A percentile compares a stretch with the other conserved stretches of the same genome.
Conservation (phyloP, 352 stramenopile species). For the Globisporangium abappressorium region DNA sequence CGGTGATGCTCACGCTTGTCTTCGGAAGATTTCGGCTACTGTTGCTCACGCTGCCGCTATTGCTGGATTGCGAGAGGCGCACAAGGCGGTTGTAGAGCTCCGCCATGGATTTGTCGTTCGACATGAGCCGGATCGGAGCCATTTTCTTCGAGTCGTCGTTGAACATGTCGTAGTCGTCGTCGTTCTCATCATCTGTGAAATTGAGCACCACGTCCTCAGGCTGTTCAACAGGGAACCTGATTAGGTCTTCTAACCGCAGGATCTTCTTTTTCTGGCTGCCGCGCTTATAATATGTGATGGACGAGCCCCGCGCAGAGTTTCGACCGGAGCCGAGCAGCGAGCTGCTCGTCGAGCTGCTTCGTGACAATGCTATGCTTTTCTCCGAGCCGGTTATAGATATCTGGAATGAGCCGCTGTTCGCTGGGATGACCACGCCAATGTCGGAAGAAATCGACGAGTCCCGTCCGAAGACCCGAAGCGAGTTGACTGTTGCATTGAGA, state of each 20-base stretch:
- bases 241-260: slow-evolving; percentile 19
- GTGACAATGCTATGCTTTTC: slow-evolving; percentile 11
- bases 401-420: slow-evolving; percentile 4
- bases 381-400: slow-evolving; percentile 10
- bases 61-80: slow-evolving; percentile 18
- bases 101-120: slow-evolving; percentile 14
- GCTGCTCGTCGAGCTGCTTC: slow-evolving; percentile 1
- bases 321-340: not conserved
- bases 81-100: slow-evolving; percentile 22
- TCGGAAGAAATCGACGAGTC: slow-evolving; percentile 25
- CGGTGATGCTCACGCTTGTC: slow-evolving; percentile 5
- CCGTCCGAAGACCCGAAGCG: slow-evolving; percentile 16
- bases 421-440: slow-evolving; percentile 2
- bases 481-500: slow-evolving; percentile 13
- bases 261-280: slow-evolving; percentile 21
- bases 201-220: not conserved
- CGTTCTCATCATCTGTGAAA: slow-evolving; percentile 12
- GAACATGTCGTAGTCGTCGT: slow-evolving; percentile 10
- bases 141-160: slow-evolving; percentile 13
- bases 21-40: not conserved
- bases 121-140: slow-evolving; percentile 8
- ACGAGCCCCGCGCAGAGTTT: slow-evolving; percentile 9
- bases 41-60: not conserved
- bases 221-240: slow-evolving; percentile 17
- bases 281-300: slow-evolving; percentile 22